Conservation (phyloP, 1,284 basidiomycete species). For the Irpex rosettiformis region DNA sequence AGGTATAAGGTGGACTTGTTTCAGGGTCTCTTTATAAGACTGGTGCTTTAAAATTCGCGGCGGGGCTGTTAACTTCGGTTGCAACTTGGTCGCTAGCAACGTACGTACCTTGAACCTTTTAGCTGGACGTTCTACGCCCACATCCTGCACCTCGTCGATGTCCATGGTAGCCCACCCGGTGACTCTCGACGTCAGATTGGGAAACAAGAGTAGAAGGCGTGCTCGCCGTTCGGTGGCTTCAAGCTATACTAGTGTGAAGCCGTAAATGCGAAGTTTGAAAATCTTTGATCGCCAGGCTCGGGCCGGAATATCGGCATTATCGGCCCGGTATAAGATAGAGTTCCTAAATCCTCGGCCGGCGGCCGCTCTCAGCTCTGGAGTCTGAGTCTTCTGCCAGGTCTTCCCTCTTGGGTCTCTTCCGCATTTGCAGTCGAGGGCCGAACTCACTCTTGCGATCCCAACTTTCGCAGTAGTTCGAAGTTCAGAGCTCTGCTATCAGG, state of each 20-base stretch:
- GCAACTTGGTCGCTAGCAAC: background rate
- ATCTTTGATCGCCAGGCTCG: background rate
- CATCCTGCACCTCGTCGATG: slow-evolving; percentile 5
- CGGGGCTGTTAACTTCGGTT: background rate
- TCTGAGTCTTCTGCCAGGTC: too few species aligned
- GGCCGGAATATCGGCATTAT: too few species aligned
- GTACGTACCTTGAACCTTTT: slow-evolving; percentile 36
- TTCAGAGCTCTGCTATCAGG: too few species aligned
- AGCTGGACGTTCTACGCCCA: slow-evolving; percentile 22
- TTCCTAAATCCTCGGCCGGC: too few species aligned
- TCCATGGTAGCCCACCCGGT: slow-evolving; percentile 3
- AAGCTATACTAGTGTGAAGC: too few species aligned
- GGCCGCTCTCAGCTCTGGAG: too few species aligned
- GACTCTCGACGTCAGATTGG: background rate
- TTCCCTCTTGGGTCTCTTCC: too few species aligned
- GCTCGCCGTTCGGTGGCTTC: background rate
- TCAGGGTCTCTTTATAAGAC: slow-evolving; percentile 65
- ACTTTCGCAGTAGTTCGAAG: too few species aligned
- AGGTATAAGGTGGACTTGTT: slow-evolving; percentile 69
- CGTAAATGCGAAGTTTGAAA: background rate
- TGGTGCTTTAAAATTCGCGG: slow-evolving; percentile 48
- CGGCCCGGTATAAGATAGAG: too few species aligned
- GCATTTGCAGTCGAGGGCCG: too few species aligned
- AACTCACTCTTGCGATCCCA: too few species aligned
- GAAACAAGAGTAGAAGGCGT: background rate